These are phyloP conservation scores for Dioscorea cayenensis DNA, from an alignment of 116 monocot genomes.

Conservation along the genomic window DNA sequence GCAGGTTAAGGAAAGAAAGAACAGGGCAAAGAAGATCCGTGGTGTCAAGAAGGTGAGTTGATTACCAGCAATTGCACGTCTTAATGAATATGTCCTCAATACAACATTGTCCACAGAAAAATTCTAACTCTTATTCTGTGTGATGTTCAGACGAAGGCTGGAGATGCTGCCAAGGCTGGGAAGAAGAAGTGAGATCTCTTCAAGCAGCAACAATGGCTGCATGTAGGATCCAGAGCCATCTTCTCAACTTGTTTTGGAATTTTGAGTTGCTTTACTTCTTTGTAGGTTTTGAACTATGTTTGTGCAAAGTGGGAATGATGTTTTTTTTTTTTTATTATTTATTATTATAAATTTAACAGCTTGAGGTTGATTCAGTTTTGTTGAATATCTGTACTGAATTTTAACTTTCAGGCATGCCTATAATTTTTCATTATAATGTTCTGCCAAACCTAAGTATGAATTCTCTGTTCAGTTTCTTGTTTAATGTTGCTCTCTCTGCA, in stretches of 20 bases:
- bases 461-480: no score
- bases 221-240: background rate
- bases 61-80: no score
- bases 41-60: conserved; percentile 77
- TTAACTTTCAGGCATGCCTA: no score
- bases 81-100: background rate
- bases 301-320: no score
- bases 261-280: background rate
- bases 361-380: no score
- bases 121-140: background rate
- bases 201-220: background rate
- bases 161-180: conserved; percentile 51
- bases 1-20: conserved; percentile 83
- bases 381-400: no score
- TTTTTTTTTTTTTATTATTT: no score
- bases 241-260: background rate
- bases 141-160: conserved; percentile 53
- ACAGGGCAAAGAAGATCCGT: conserved; percentile 76
- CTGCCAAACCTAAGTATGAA: no score
- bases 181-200: conserved; percentile 51
- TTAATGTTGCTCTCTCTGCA: no score
- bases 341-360: no score
- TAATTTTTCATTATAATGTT: no score
- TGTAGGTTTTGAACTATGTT: no score
- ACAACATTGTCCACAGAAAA: background rate